Conservation (phyloP, 164 flowering plant genomes). For the Dillenia suffruticosa region DNA sequence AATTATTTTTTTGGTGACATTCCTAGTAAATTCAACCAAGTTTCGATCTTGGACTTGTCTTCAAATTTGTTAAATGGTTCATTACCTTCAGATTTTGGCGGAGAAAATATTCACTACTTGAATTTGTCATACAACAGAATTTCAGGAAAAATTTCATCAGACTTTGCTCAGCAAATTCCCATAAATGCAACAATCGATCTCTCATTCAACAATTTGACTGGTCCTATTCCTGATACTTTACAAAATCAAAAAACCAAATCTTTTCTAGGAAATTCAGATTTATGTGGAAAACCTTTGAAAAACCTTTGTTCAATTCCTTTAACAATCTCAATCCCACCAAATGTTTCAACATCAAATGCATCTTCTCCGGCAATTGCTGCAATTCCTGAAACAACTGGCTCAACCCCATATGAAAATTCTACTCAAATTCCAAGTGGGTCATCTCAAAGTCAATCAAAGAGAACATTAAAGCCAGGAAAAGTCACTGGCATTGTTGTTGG, state of each 20-base stretch:
- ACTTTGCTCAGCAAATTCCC: slow-evolving; percentile 39
- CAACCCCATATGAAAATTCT: slow-evolving; percentile 21
- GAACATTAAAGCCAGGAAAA: slow-evolving; percentile 45
- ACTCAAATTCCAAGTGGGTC: slow-evolving; percentile 1
- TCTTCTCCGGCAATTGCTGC: slow-evolving; percentile 75
- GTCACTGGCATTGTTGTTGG: slow-evolving; percentile 54
- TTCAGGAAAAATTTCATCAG: slow-evolving; percentile 43
- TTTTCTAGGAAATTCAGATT: slow-evolving; percentile 53
- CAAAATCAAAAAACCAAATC: slow-evolving; percentile 45
- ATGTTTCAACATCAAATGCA: slow-evolving; percentile 24
- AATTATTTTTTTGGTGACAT: slow-evolving; percentile 41
- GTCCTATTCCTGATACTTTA: slow-evolving; percentile 60
- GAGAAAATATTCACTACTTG: slow-evolving; percentile 43
- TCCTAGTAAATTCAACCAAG: slow-evolving; percentile 25
- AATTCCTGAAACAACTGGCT: slow-evolving; percentile 43
- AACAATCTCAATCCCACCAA: slow-evolving; percentile 47
- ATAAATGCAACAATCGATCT: slow-evolving; percentile 54
- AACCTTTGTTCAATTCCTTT: slow-evolving; percentile 62
- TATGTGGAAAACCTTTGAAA: slow-evolving; percentile 80
- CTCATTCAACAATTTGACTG: slow-evolving; percentile 69
- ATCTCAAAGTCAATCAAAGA: slow-evolving; percentile 6
- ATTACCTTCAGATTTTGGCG: slow-evolving; percentile 52
- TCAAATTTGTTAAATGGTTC: slow-evolving; percentile 63
- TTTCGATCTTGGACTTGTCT: slow-evolving; percentile 13
- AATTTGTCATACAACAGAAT: slow-evolving; percentile 64